Base-by-base conservation (phyloP, 148 eudicot genomes). In the Fallopia convolvulus region DNA sequence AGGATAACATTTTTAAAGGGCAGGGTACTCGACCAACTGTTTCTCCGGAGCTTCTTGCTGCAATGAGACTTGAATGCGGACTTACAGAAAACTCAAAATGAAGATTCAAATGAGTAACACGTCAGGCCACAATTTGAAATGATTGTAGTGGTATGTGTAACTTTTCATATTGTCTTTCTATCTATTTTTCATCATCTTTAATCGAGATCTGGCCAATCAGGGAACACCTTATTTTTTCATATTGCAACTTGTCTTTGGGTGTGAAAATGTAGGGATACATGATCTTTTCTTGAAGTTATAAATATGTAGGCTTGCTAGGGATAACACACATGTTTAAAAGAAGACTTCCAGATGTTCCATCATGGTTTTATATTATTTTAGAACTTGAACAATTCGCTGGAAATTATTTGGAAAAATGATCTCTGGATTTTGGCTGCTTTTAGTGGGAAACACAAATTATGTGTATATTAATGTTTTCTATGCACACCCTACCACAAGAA, bases 51-150 rank as follows among this genome's bases (percentile, higher is more conserved):
- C 88, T 95, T 55, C 52, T 93, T 73, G 89, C 88, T 76, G 99
- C 99, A 18, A 93, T 95, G 85, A 88, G 88, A 85, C 81, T 88
- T 74, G 99, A 93, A 83, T 91, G 97, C 82, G 97, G 97, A 36
- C 84, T 92, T 73, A 46, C 55, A 68, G 36, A 39, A 9, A 39
- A 68, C 39, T 41, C 46, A 36, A 68, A 39, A 68, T 68, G 72
- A 68, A 68, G 72, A 36, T 36, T 33, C 21, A 33, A 33, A 12
- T 32, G 41, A 33, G 41, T 14, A 32, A 5, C 40, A 30, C 1
- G 9, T 17, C 20, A 68, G 46, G 20, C 42, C 44, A 39, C 41
- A 36, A 14, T 39, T 32, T 68, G 72, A 14, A 68, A 33, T 68
- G 72, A 39, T 33, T 68, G 39, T 39, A 68, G 46, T 68, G 72